Evolutionary conservation across 257 asterid genomes (phyloP).

Genomic region (Solanum bukasovii): DNA sequence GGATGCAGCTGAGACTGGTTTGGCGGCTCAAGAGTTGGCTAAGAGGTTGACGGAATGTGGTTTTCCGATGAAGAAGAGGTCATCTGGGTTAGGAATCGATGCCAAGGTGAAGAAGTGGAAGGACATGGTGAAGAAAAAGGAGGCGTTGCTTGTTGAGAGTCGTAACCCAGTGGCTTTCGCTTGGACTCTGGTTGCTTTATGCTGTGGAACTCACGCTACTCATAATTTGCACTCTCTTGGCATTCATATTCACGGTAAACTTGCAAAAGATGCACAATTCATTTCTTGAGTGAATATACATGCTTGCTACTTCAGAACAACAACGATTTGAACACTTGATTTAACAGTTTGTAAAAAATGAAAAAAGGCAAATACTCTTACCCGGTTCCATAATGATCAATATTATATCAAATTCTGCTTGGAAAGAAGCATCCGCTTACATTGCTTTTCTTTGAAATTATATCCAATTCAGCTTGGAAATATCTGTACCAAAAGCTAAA

Average conservation of each 20-base stretch:
- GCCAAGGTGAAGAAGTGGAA: conserved; percentile 90
- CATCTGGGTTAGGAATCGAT: conserved; percentile 63
- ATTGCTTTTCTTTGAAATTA: background rate
- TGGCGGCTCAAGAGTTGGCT: conserved; percentile 51
- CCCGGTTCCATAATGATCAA: background rate
- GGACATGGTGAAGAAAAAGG: conserved; percentile 75
- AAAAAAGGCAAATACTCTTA: background rate
- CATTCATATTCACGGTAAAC: conserved; percentile 75
- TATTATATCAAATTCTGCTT: background rate
- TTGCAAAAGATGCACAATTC: background rate
- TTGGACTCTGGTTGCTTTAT: conserved; percentile 88
- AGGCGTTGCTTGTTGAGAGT: conserved; percentile 59
- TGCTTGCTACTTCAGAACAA: background rate
- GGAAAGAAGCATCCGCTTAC: background rate
- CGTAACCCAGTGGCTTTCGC: conserved; percentile 74
- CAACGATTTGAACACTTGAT: background rate
- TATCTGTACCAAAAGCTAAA: background rate
- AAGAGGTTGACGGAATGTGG: conserved; percentile 62
- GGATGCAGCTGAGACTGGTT: background rate
- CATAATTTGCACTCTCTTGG: conserved; percentile 82
- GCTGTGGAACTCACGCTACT: conserved; percentile 84
- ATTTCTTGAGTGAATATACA: background rate
- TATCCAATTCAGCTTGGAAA: background rate
- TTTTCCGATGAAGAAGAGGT: conserved; percentile 68
- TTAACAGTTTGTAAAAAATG: background rate